These are phyloP conservation scores for Trametes pubescens DNA, from an alignment of 1,284 basidiomycete genomes.

Conservation along the genomic window DNA sequence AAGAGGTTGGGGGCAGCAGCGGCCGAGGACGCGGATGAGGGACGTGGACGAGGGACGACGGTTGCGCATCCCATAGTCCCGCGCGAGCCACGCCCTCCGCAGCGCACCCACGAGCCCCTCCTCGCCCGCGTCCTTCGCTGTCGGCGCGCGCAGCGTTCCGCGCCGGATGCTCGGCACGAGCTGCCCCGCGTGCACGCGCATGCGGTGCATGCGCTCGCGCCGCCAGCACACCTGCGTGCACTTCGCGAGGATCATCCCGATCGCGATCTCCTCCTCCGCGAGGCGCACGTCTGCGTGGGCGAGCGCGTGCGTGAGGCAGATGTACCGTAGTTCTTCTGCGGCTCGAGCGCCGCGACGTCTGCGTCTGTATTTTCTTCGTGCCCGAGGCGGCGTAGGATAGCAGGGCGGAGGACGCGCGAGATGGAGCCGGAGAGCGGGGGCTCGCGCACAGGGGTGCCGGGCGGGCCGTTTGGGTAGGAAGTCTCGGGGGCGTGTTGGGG, in stretches of 20 bases:
- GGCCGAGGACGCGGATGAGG: constrained; percentile 64
- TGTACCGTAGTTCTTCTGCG: constrained; percentile 68
- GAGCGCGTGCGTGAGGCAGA: constrained; percentile 71
- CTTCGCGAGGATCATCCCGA: constrained; percentile 75
- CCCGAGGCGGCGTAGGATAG: constrained; percentile 49
- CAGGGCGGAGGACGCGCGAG: constrained; percentile 50
- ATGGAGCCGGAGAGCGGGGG: constrained; percentile 56
- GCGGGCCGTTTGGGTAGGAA: constrained; percentile 25
- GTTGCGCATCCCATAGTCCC: constrained; percentile 58
- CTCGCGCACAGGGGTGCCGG: constrained; percentile 11
- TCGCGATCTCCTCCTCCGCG: constrained; percentile 74
- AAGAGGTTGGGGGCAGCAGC: constrained; percentile 31
- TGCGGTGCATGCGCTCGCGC: constrained; percentile 64
- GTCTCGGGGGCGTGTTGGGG: constrained; percentile 43
- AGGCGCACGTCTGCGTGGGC: constrained; percentile 62
- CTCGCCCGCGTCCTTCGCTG: constrained; percentile 37
- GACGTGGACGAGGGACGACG: no score
- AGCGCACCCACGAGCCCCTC: constrained; percentile 53
- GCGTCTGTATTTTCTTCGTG: constrained; percentile 41
- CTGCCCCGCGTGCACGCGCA: constrained; percentile 63
- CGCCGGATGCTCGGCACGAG: constrained; percentile 60
- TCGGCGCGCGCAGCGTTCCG: constrained; percentile 46
- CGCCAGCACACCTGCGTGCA: constrained; percentile 64
- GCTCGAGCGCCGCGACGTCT: constrained; percentile 43
- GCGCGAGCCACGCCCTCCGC: constrained; percentile 66